phyloP scores from a whole-genome alignment of 1,284 basidiomycete species.

The Papiliotrema nemorosa region DNA sequence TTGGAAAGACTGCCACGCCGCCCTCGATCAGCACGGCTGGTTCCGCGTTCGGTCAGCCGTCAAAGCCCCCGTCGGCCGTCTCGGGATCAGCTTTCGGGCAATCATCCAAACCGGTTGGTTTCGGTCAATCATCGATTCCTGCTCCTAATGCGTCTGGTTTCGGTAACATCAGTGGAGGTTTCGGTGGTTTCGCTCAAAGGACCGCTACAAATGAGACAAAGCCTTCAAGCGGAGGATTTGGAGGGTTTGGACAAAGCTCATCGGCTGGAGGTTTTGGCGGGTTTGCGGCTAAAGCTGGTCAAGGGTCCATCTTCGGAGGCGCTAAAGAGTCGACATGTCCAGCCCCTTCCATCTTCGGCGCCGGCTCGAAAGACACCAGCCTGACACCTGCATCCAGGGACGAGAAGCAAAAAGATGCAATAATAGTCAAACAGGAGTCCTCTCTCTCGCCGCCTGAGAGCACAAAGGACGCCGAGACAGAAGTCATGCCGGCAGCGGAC shows the following conservation, averaged over 20 bases:
- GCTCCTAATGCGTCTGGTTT: slow-evolving; percentile 9
- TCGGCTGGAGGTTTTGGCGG: not conserved
- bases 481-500: too few species aligned
- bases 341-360: too few species aligned
- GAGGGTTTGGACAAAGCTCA: slow-evolving; percentile 26
- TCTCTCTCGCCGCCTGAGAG: not conserved
- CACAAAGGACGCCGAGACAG: not conserved
- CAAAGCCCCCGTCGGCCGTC: slow-evolving; percentile 15
- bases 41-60: slow-evolving; percentile 22
- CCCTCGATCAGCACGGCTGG: slow-evolving; percentile 2
- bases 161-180: slow-evolving; percentile 35
- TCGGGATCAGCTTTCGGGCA: slow-evolving; percentile 19
- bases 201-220: slow-evolving; percentile 9
- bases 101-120: slow-evolving; percentile 16
- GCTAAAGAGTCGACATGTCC: too few species aligned
- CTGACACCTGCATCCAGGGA: too few species aligned
- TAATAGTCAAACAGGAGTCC: not conserved
- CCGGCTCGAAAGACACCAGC: too few species aligned
- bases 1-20: slow-evolving; percentile 27
- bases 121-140: slow-evolving; percentile 13
- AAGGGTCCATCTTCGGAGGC: not conserved
- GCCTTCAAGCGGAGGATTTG: slow-evolving; percentile 8
- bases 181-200: slow-evolving; percentile 36
- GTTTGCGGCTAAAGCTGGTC: not conserved
- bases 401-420: not conserved